A percentile compares a stretch with the other conserved stretches of the same genome.
Conservation (phyloP, 108 stramenopile species). For the Asterionellopsis glacialis region DNA sequence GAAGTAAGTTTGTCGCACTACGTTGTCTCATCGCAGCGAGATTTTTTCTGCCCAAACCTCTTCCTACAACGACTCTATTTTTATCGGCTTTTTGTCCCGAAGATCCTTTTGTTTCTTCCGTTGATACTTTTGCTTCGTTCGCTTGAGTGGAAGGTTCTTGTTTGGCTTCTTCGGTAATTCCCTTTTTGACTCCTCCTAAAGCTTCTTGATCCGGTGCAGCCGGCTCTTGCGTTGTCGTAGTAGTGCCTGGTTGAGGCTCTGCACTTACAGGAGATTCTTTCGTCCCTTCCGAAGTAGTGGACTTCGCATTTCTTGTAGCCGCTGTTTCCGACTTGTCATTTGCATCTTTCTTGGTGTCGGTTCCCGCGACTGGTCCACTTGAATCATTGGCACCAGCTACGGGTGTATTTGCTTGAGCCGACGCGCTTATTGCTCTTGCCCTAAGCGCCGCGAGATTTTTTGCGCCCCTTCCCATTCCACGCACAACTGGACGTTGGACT, state of each 20-base stretch:
- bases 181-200: neutral
- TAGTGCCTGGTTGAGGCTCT: neutral
- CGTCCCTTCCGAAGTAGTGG: neutral
- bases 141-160: neutral
- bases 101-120: neutral
- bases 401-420: neutral
- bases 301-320: neutral
- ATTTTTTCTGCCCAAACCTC: conserved; percentile 39
- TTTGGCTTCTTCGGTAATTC: neutral
- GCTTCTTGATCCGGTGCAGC: neutral
- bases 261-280: neutral
- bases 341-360: neutral
- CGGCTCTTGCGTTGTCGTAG: neutral
- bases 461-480: conserved; percentile 44
- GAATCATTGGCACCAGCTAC: neutral
- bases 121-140: neutral
- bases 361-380: neutral
- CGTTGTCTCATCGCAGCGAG: conserved; percentile 37
- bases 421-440: conserved; percentile 17
- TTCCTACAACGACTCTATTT: conserved; percentile 3
- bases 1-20: neutral
- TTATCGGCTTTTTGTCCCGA: neutral
- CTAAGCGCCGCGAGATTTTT: conserved; percentile 46
- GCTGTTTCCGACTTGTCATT: neutral
- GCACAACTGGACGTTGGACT: neutral